Base-by-base conservation (phyloP, 306 rosid genomes). In the Albizia julibrissin region DNA sequence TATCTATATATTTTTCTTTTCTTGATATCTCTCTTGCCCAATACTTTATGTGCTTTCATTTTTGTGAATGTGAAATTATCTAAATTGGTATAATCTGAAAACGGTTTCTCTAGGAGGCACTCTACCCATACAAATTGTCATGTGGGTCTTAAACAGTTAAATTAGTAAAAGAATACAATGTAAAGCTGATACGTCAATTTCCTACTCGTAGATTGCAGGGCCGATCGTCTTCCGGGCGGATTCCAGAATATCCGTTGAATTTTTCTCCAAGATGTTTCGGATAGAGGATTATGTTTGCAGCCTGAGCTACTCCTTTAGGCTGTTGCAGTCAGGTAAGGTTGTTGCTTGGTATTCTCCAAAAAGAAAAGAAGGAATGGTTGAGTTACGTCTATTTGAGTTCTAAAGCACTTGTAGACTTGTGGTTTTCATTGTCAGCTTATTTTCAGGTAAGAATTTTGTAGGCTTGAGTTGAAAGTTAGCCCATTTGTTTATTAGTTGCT, bases 291-390 rank as follows among this genome's bases (percentile, higher is more conserved):
- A 89, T 80, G 87, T 93, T 61, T 89, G 79, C 93, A 95, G 98
- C 90, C 83, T 95, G 86, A 91, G 69, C 80, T 95, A 93, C 91
- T 91, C 97, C 34, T 80, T 91, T 33, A 83, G 82, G 85, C 85
- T 84, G 79, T 49, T 93, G 27, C 22, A 79, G 29, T 93, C 99
- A 1, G 99, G 94, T 74, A 95, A 91, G 89, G 82, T 92, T 0
- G 95, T 95, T 75, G 95, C 94, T 70, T 95, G 99, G 99, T 95
- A 88, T 83, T 93, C 99, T 72, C 98, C 97, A 0, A 89, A 90
- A 83, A 80, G 95, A 75, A 93, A 91, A 84, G 99, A 95, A 67
- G 99, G 97, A 74, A 95, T 95, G 99, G 79, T 95, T 62, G 98
- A 95, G 86, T 86, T 95, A 62, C 92, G 95, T 16, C 27, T 95